Evolutionary conservation across 2,329 filamentous ascomycete species (phyloP).

Genomic region (Botryotinia narcissicola): DNA sequence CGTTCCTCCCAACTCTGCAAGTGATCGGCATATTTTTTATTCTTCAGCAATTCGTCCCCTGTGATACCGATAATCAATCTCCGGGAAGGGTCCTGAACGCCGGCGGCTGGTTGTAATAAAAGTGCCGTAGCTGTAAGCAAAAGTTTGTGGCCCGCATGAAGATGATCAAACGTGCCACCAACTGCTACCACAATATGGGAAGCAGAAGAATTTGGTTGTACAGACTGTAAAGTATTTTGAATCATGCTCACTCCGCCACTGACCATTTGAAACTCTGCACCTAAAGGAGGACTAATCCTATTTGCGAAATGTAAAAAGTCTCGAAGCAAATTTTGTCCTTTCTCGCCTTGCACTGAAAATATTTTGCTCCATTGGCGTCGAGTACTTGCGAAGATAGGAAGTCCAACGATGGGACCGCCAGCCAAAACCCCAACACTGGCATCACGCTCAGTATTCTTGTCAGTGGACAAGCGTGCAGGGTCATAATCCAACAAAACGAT

Average conservation of each 20-base stretch:
- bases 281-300: slow-evolving; percentile 46
- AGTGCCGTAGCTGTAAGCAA: slow-evolving; percentile 84
- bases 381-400: slow-evolving; percentile 51
- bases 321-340: slow-evolving; percentile 57
- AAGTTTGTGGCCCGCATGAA: slow-evolving; percentile 95
- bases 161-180: slow-evolving; percentile 93
- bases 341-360: slow-evolving; percentile 64
- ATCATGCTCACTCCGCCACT: slow-evolving; percentile 52
- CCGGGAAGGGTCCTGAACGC: slow-evolving; percentile 43
- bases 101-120: slow-evolving; percentile 54
- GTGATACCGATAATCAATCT: slow-evolving; percentile 82
- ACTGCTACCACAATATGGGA: slow-evolving; percentile 67
- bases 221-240: slow-evolving; percentile 24
- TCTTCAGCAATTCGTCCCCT: slow-evolving; percentile 78
- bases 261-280: slow-evolving; percentile 52
- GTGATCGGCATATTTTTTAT: slow-evolving; percentile 82
- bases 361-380: slow-evolving; percentile 62
- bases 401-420: slow-evolving; percentile 42
- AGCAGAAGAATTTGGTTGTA: slow-evolving; percentile 23
- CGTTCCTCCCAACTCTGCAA: slow-evolving; percentile 79
- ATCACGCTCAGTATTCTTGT: slow-evolving; percentile 17
- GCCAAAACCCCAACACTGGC: slow-evolving; percentile 29
- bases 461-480: slow-evolving; percentile 43
- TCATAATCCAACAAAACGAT: slow-evolving; percentile 70
- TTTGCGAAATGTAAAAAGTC: slow-evolving; percentile 50